These are phyloP conservation scores for Juncus inflexus DNA, from an alignment of 176 grass and related monocot genomes.

Conservation along the genomic window DNA sequence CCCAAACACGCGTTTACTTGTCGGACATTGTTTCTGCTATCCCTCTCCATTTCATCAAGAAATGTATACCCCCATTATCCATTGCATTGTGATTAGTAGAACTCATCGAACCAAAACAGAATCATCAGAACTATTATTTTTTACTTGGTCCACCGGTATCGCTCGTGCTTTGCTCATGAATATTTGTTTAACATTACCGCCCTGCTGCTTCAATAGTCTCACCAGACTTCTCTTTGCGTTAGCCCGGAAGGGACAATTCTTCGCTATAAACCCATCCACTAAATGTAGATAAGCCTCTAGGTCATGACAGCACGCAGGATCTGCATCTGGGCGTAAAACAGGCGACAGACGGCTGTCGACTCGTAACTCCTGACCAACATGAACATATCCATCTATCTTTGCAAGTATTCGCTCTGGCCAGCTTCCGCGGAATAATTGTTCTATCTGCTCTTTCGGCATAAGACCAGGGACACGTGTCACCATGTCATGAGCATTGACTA, in stretches of 20 bases:
- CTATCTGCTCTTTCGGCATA: slow-evolving; percentile 4
- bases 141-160: slow-evolving; percentile 1
- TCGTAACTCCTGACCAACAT: slow-evolving; percentile 48
- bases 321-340: slow-evolving; percentile 45
- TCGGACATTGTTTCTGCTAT: not conserved
- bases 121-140: not conserved
- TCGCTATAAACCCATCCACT: slow-evolving; percentile 50
- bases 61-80: not conserved
- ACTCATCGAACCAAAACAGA: not conserved
- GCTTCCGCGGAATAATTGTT: not conserved
- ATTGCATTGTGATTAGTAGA: not conserved
- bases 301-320: slow-evolving; percentile 60
- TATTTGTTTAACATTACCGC: slow-evolving; percentile 45
- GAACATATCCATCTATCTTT: slow-evolving; percentile 30
- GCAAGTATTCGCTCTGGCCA: slow-evolving; percentile 18
- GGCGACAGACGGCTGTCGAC: slow-evolving; percentile 55
- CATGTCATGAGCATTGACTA: slow-evolving; percentile 73
- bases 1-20: slow-evolving; percentile 14
- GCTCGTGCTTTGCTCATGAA: slow-evolving; percentile 43
- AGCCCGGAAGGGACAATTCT: slow-evolving; percentile 42
- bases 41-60: not conserved
- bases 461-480: slow-evolving; percentile 51
- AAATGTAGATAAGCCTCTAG: slow-evolving; percentile 72
- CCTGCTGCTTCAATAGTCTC: slow-evolving; percentile 43
- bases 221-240: slow-evolving; percentile 49